Conservation (phyloP, 164 flowering plant species). For the Aristolochia contorta region DNA sequence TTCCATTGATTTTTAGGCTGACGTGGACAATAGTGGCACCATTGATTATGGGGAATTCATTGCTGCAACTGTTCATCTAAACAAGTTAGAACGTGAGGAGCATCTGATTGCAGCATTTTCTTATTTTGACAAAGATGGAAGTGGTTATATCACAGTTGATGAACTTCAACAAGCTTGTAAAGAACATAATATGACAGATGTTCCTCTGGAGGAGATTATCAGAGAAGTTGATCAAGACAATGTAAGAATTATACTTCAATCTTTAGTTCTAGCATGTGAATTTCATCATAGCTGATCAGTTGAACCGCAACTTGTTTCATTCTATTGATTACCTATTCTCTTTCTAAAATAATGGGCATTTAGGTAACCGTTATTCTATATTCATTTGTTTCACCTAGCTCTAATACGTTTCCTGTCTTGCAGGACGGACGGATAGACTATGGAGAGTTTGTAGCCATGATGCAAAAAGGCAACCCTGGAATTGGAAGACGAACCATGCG, state of each 20-base stretch:
- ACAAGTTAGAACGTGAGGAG: slow-evolving; percentile 93
- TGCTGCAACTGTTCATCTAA: slow-evolving; percentile 92
- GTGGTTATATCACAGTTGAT: slow-evolving; percentile 93
- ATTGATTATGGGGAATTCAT: slow-evolving; percentile 95
- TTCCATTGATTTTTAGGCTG: slow-evolving; percentile 52
- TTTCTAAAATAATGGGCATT: neutral
- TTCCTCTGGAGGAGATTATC: slow-evolving; percentile 75
- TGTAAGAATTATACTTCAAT: slow-evolving; percentile 31
- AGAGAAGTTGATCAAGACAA: slow-evolving; percentile 97
- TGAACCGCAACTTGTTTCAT: no score
- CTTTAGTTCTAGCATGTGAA: no score
- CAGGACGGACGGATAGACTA: slow-evolving; percentile 97
- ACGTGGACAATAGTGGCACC: slow-evolving; percentile 96
- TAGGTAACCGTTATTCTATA: neutral
- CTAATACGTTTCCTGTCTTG: neutral
- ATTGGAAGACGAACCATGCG: slow-evolving; percentile 88
- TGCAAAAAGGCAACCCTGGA: slow-evolving; percentile 89
- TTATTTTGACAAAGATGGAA: slow-evolving; percentile 94
- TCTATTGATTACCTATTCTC: neutral
- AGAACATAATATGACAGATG: slow-evolving; percentile 89
- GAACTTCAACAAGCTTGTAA: slow-evolving; percentile 93
- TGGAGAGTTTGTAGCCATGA: slow-evolving; percentile 94
- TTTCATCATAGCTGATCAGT: no score
- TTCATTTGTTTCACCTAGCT: neutral
- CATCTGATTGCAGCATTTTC: slow-evolving; percentile 90